Evolutionary conservation across 306 rosid genomes (phyloP).

Genomic region (Glycyrrhiza uralensis): DNA sequence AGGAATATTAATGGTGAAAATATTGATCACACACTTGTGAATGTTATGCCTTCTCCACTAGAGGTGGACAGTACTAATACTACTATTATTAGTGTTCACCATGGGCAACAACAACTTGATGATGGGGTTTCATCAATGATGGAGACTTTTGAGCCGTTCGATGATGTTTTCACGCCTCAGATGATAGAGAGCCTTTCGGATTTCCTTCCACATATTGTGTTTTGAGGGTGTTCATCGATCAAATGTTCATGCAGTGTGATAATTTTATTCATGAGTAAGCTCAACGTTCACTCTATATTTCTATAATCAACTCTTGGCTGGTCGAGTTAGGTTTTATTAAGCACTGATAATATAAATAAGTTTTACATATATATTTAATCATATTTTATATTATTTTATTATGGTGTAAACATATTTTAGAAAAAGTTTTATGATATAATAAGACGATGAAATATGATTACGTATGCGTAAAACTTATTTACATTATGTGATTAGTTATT

Average conservation of each 20-base stretch:
- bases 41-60: slow-evolving; percentile 24
- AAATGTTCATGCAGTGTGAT: slow-evolving; percentile 19
- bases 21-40: not conserved
- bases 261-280: not conserved
- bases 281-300: too few relatives aligned
- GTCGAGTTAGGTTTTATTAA: too few relatives aligned
- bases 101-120: not conserved
- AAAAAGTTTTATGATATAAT: too few relatives aligned
- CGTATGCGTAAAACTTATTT: too few relatives aligned
- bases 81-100: too few relatives aligned
- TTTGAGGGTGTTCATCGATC: slow-evolving; percentile 15
- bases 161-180: slow-evolving; percentile 44
- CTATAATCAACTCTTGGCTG: too few relatives aligned
- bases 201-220: slow-evolving; percentile 19
- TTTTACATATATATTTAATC: too few relatives aligned
- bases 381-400: too few relatives aligned
- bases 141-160: slow-evolving; percentile 32
- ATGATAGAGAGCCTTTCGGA: slow-evolving; percentile 44
- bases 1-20: not conserved
- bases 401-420: too few relatives aligned
- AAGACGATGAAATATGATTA: too few relatives aligned
- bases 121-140: not conserved
- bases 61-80: slow-evolving; percentile 3
- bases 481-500: too few relatives aligned
- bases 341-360: too few relatives aligned